A percentile compares a stretch with the other conserved stretches of the same genome.
Conservation (phyloP, 73 alveolate species). For the Urostyla sp. region DNA sequence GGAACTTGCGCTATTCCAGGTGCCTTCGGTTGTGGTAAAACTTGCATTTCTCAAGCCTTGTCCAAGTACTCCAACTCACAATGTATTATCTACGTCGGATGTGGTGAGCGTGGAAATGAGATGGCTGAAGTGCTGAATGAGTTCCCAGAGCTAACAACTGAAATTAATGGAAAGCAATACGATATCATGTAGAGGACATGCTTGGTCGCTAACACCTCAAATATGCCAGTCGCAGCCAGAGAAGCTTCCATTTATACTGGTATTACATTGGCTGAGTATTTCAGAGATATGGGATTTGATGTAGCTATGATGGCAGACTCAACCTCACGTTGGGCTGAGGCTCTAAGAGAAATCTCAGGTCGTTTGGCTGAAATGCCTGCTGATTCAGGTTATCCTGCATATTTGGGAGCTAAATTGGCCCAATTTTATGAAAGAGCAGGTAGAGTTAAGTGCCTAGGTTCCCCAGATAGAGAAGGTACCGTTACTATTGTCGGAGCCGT, state of each 20-base stretch:
- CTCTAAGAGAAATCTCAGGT: constrained; percentile 99
- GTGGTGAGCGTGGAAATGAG: constrained; percentile 99
- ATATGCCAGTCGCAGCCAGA: constrained; percentile 99
- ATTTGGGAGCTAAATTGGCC: constrained; percentile 96
- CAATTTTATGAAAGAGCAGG: constrained; percentile 99
- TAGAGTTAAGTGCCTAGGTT: constrained; percentile 97
- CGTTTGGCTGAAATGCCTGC: constrained; percentile 99
- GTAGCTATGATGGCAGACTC: constrained; percentile 99
- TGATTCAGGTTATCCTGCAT: constrained; percentile 99
- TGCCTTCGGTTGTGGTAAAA: constrained; percentile 99
- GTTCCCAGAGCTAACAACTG: constrained; percentile 96
- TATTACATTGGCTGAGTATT: constrained; percentile 98
- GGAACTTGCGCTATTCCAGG: constrained; percentile 99
- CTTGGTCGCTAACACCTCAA: constrained; percentile 98
- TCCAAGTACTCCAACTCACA: constrained; percentile 97
- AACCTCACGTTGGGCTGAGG: constrained; percentile 99
- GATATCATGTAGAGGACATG: constrained; percentile 98
- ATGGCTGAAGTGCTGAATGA: constrained; percentile 99
- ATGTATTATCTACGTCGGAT: constrained; percentile 97
- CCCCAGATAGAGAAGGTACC: constrained; percentile 97
- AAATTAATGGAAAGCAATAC: constrained; percentile 88
- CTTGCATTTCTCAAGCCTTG: constrained; percentile 98
- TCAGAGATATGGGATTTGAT: constrained; percentile 99
- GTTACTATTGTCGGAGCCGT: constrained; percentile 91
- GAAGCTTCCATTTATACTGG: constrained; percentile 99